Evolutionary conservation across 139 green algal species (phyloP), one percentile per base, ranked within the genome.

Genomic region (Desmodesmus armatus): DNA sequence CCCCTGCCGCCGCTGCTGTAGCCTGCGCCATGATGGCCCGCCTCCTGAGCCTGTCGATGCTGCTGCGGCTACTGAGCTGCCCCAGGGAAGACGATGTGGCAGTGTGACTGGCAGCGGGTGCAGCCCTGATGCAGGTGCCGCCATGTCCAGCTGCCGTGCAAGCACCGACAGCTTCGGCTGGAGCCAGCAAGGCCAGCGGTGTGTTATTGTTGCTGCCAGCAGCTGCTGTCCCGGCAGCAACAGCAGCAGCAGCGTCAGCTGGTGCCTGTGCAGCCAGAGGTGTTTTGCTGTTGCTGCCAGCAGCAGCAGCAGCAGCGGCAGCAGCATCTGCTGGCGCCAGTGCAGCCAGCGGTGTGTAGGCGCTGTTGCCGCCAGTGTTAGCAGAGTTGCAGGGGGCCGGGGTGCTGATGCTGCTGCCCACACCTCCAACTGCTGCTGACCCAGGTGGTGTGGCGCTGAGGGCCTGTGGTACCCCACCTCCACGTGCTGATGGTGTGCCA

Each of bases 21-120:
- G 55, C 76, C 13, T 66, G 40, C 37, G 40, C 51, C 55, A 66
- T 35, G n/a, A 74, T 71, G 2, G 76, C 76, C 27, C 76, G 19
- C 5, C 76, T 35, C 23, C 76, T 27, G n/a, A 82, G 55, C 37
- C 40, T 82, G 76, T 82, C 37, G 13, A 71, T 71, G 35, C 55
- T 82, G 76, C 55, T 71, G 39, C 55, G 53, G 3, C 55, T 19
- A 13, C 76, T 82, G 3, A 23, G 37, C 35, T 82, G 37, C 25
- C 53, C 41, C 31, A 67, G 74, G n/a, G 49, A 21, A 25, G 33
- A 43, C 11, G n/a, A 74, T 31, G 65, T 27, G 15, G 21, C 58
- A 35, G 29, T 55, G 60, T 33, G 60, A 29, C 25, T 17, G 15
- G 60, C 60, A 33, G 37, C 19, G 66, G 66, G 33, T 29, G 35